Conservation (phyloP, 768 basidiomycete genomes). For the Lactifluus subvellereus region DNA sequence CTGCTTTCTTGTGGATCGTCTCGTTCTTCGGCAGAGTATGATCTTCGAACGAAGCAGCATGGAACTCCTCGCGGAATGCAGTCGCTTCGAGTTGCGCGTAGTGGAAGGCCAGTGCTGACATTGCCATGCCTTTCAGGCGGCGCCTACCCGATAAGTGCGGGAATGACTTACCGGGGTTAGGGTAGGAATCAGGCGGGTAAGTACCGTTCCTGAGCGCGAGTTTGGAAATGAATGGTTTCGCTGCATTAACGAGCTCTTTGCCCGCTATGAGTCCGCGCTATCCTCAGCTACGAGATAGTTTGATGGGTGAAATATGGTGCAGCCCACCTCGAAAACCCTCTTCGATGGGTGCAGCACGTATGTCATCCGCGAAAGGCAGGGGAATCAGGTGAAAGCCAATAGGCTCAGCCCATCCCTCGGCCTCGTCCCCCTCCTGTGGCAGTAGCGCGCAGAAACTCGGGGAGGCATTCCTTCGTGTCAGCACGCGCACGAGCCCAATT, state of each 20-base stretch:
- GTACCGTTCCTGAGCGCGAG: conserved; percentile 68
- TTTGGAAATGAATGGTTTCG: conserved; percentile 71
- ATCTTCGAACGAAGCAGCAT: conserved; percentile 74
- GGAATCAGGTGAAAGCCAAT: conserved; percentile 91
- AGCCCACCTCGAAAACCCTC: conserved; percentile 54
- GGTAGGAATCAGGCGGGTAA: conserved; percentile 86
- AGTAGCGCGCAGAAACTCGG: conserved; percentile 81
- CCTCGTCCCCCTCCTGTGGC: conserved; percentile 72
- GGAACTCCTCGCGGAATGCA: conserved; percentile 88
- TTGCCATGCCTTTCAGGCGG: conserved; percentile 6
- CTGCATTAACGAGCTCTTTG: conserved; percentile 59
- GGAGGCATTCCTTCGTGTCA: conserved; percentile 63
- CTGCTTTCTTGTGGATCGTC: conserved; percentile 68
- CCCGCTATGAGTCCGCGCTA: conserved; percentile 43
- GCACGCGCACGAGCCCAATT: conserved; percentile 69
- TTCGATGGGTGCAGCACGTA: conserved; percentile 70
- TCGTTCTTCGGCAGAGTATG: conserved; percentile 71
- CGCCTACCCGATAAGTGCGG: background rate
- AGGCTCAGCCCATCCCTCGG: conserved; percentile 73
- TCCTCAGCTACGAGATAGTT: conserved; percentile 7
- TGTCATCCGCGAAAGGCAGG: conserved; percentile 93
- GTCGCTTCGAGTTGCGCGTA: conserved; percentile 88
- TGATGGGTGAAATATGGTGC: background rate
- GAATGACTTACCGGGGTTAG: conserved; percentile 69
- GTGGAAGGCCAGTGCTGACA: conserved; percentile 73